Evolutionary conservation across 1,284 basidiomycete species (phyloP).

Genomic region (Coniophora puteana): DNA sequence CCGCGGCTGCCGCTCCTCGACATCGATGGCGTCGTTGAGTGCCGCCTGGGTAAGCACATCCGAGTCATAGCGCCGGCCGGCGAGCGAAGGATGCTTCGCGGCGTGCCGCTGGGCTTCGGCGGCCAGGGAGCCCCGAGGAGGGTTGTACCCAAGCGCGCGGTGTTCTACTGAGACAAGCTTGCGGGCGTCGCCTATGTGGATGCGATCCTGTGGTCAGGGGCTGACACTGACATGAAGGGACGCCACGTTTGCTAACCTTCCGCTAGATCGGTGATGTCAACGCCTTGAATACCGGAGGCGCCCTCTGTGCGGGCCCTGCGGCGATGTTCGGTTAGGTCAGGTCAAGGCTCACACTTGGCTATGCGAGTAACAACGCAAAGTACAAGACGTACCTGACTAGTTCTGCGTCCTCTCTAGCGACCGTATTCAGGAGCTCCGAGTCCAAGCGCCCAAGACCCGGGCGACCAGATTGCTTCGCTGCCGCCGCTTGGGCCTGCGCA

Average conservation of each 20-base stretch:
- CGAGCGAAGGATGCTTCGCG: constrained; percentile 19
- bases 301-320: too few species aligned
- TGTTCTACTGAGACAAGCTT: constrained; percentile 31
- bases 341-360: too few species aligned
- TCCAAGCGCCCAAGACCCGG: constrained; percentile 17
- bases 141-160: constrained; percentile 31
- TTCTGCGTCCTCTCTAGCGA: constrained; percentile 22
- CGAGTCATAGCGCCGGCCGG: constrained; percentile 7
- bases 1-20: not conserved
- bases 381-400: constrained; percentile 20
- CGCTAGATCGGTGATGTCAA: not conserved
- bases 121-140: constrained; percentile 30
- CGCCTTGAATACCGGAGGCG: not conserved
- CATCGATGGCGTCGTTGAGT: constrained; percentile 13
- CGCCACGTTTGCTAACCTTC: not conserved
- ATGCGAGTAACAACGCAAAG: too few species aligned
- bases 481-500: constrained; percentile 33
- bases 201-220: not conserved
- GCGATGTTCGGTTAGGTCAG: too few species aligned
- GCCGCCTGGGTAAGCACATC: constrained; percentile 13
- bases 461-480: constrained; percentile 25
- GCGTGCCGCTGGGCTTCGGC: constrained; percentile 30
- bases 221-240: not conserved
- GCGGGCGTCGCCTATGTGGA: constrained; percentile 10
- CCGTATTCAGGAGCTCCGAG: constrained; percentile 14